A percentile compares a stretch with the other conserved stretches of the same genome.
Conservation (phyloP, 441 rosid species). For the Manihot esculenta region DNA sequence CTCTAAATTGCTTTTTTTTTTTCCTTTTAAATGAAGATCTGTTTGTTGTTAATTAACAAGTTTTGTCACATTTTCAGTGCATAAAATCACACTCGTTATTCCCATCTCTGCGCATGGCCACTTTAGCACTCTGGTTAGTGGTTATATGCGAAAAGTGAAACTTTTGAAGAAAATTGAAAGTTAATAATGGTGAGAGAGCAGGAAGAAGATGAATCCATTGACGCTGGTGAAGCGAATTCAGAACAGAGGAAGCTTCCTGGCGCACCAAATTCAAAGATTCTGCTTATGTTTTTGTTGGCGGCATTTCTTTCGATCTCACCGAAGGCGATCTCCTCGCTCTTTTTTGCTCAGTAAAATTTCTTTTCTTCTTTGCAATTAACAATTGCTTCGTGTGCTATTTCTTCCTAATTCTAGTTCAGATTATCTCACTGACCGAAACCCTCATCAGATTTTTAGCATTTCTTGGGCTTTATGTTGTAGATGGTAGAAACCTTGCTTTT, state of each 20-base stretch:
- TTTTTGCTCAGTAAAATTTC: slow-evolving; percentile 66
- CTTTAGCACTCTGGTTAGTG: too few relatives aligned
- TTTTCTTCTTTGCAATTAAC: too few relatives aligned
- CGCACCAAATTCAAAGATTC: slow-evolving; percentile 88
- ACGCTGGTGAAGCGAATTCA: slow-evolving; percentile 78
- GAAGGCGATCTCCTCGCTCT: slow-evolving; percentile 96
- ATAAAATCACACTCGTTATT: too few relatives aligned
- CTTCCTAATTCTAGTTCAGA: neutral
- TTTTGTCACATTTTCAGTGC: too few relatives aligned
- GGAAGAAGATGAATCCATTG: slow-evolving; percentile 61
- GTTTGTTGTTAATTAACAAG: too few relatives aligned
- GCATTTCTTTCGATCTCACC: slow-evolving; percentile 84
- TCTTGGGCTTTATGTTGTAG: neutral
- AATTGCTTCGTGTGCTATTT: neutral
- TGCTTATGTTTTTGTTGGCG: slow-evolving; percentile 76
- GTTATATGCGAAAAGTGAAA: too few relatives aligned
- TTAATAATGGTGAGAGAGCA: too few relatives aligned
- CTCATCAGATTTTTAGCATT: neutral
- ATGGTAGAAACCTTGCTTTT: neutral
- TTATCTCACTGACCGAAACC: neutral
- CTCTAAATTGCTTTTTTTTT: too few relatives aligned
- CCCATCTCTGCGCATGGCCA: too few relatives aligned
- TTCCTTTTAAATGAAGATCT: too few relatives aligned
- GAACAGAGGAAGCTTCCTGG: slow-evolving; percentile 84
- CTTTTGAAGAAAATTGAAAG: too few relatives aligned